Base-by-base conservation (phyloP, 73 alveolate species). In the Effrenium voratum region DNA sequence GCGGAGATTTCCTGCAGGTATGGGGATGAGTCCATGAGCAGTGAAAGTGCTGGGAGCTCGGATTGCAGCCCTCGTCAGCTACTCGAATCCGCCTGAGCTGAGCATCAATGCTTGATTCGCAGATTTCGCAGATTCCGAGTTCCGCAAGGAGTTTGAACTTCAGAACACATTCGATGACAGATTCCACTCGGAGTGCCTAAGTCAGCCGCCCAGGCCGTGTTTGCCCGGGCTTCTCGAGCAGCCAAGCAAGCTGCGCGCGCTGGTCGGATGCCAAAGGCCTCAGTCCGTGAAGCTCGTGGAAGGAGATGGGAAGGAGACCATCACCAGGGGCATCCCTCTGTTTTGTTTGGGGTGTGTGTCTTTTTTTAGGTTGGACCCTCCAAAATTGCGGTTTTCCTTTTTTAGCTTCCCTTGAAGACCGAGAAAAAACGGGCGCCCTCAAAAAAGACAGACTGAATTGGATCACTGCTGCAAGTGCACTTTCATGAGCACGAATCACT, bases 211-310 rank as follows among this genome's bases (percentile, higher is more conserved):
- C 13, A 85, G 94, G 94, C 94, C n/a, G 94, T 85, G 36, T 45
- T 85, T 34, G 94, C 94, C n/a, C 94, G 94, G 5, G 94, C 94
- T 82, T 85, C 94, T 6, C 80, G 94, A 59, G 94, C 94, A 32
- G 94, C 94, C 36, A 85, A 85, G 81, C 94, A 85, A 85, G 94
- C 94, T 28, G 94, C 94, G 38, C 94, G 94, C 44, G 94, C 94
- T 8, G 81, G 94, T 19, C 94, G 94, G 41, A 57, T 85, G 94
- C 81, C 24, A 6, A n/a, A n/a, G n/a, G n/a, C n/a, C n/a, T n/a
- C n/a, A n/a, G n/a, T n/a, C n/a, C n/a, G n/a, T n/a, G n/a, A n/a
- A n/a, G n/a, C n/a, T n/a, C n/a, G n/a, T n/a, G n/a, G n/a, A n/a
- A n/a, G n/a, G n/a, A n/a, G n/a, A n/a, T n/a, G n/a, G n/a, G n/a